Base-by-base conservation (phyloP, 768 basidiomycete genomes). In the Rhodotorula babjevae region DNA sequence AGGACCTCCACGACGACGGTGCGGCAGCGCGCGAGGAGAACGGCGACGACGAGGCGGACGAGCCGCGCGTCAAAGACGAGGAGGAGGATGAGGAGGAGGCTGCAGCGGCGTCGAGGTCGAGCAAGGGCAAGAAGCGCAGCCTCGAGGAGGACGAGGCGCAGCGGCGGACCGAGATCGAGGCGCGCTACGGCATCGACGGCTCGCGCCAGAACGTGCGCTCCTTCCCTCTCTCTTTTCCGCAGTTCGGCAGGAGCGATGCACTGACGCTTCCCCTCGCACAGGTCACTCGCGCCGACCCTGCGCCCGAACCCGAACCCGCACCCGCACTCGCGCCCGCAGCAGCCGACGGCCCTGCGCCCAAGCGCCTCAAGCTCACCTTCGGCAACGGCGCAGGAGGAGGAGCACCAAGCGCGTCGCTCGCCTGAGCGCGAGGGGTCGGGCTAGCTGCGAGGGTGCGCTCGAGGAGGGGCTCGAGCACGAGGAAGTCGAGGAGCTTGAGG, bases 141-240 rank as follows among this genome's bases (percentile, higher is more conserved):
- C 40, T 42, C 15, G 46, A 61, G n/a, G 61, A n/a, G 0, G 61
- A 61, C 8, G 61, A 31, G 18, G 61, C 36, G 6, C 52, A 55
- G 29, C 40, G 67, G n/a, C 11, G 66, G 59, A 56, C 44, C 16
- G 29, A 61, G 53, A 21, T 68, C 11, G 67, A 68, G 60, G 42
- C 0, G 25, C 15, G 25, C 25, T 61, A 42, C 25, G 61, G 67
- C 19, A 36, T 68, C 18, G 67, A 68, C 42, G 66, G 66, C 7
- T 19, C 29, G 16, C 10, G 27, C 49, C 59, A 14, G 12, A 29
- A 53, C 8, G 66, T 67, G 58, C 33, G 66, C n/a, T 53, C 29
- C 57, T 50, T 36, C 29, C 19, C 46, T 7, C 36, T 33, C 31
- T 19, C 19, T 31, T 31, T 18, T 21, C 47, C 47, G 21, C 62